These are phyloP conservation scores for Boletus speciosus DNA, from an alignment of 768 basidiomycete species.

Conservation along the genomic window DNA sequence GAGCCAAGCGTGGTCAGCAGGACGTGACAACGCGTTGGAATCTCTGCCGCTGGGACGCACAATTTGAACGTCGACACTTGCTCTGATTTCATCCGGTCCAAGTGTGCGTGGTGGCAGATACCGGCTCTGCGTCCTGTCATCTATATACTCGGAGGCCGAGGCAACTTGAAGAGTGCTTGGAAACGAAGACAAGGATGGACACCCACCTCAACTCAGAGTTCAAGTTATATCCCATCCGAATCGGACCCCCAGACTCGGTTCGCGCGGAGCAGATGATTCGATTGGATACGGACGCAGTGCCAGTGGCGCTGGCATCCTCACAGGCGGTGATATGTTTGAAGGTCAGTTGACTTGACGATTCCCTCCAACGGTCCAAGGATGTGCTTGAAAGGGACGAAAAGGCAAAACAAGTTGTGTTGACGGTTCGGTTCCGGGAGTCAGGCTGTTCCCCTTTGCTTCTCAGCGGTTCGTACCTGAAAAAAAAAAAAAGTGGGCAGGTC, in stretches of 20 bases:
- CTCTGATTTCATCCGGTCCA: too few relatives aligned
- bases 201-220: background rate
- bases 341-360: background rate
- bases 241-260: background rate
- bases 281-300: background rate
- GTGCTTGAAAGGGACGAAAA: background rate
- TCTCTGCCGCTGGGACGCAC: too few relatives aligned
- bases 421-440: background rate
- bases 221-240: background rate
- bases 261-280: background rate
- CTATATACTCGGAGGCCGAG: background rate
- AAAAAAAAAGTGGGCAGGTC: too few relatives aligned
- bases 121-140: background rate
- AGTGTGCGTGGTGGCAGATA: background rate
- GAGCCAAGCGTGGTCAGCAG: too few relatives aligned
- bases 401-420: background rate
- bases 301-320: too few relatives aligned
- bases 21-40: too few relatives aligned
- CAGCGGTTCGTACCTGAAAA: background rate
- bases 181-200: background rate
- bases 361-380: background rate
- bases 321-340: background rate
- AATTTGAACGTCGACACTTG: too few relatives aligned
- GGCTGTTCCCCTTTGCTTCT: too few relatives aligned
- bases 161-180: background rate